These are phyloP conservation scores for Trichoderma pleuroti DNA, from an alignment of 2,329 filamentous ascomycete genomes.

Conservation along the genomic window DNA sequence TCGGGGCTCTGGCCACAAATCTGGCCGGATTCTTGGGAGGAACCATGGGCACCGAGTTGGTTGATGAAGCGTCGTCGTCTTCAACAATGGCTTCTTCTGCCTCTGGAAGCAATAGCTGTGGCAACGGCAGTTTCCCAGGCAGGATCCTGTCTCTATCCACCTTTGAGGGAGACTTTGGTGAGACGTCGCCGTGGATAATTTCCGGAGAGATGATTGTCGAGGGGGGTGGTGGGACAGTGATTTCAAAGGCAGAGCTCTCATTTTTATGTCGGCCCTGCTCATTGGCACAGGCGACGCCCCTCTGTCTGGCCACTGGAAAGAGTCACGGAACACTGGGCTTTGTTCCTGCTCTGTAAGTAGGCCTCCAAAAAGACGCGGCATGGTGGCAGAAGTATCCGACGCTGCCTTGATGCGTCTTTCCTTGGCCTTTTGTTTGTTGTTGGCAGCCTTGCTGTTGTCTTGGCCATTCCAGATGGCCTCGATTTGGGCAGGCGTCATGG, in stretches of 20 bases:
- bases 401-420: constrained; percentile 12
- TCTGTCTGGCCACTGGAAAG: constrained; percentile 11
- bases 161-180: constrained; percentile 13
- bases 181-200: constrained; percentile 13
- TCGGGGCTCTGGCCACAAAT: constrained; percentile 11
- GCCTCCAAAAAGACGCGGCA: not conserved
- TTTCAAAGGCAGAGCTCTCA: constrained; percentile 17
- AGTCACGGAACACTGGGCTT: constrained; percentile 1
- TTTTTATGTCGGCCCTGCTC: constrained; percentile 8
- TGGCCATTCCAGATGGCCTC: constrained; percentile 31
- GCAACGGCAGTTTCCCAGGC: not conserved
- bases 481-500: constrained; percentile 48
- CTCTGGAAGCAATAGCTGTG: not conserved
- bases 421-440: constrained; percentile 5
- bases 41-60: not conserved
- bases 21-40: constrained; percentile 27
- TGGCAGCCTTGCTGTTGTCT: constrained; percentile 3
- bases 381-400: constrained; percentile 5
- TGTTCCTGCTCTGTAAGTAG: not conserved
- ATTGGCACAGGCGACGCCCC: not conserved
- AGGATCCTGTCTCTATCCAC: not conserved
- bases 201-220: constrained; percentile 8
- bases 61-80: constrained; percentile 12
- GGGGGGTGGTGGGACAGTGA: constrained; percentile 9
- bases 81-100: not conserved